These are phyloP conservation scores for Ilyonectria sp. DNA, from an alignment of 2,329 filamentous ascomycete genomes.

Conservation along the genomic window DNA sequence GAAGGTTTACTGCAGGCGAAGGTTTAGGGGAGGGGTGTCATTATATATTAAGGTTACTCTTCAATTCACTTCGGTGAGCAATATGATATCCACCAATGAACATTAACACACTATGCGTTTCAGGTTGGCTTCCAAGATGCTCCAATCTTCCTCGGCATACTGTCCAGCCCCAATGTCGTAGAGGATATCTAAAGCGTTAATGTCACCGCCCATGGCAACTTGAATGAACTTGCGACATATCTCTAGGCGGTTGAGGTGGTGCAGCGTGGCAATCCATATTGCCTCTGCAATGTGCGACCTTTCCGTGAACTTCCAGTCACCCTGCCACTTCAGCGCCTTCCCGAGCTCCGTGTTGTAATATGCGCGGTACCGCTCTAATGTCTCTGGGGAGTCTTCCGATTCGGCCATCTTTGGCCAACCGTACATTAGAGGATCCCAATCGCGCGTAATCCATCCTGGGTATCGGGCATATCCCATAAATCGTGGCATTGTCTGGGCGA, in stretches of 20 bases:
- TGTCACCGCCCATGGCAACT: conserved; percentile 9
- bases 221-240: conserved; percentile 28
- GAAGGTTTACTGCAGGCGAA: no score
- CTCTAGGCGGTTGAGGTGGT: conserved; percentile 16
- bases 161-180: conserved; percentile 21
- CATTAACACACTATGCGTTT: conserved; percentile 20
- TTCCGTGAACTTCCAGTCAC: conserved; percentile 23
- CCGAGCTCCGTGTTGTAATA: conserved; percentile 24
- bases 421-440: conserved; percentile 37
- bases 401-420: conserved; percentile 30
- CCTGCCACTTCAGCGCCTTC: conserved; percentile 16
- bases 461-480: conserved; percentile 7
- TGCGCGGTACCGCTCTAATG: conserved; percentile 4
- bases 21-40: no score
- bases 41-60: no score
- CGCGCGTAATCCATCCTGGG: conserved; percentile 33
- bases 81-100: neutral
- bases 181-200: conserved; percentile 16
- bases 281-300: conserved; percentile 28
- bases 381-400: conserved; percentile 30
- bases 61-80: no score
- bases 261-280: conserved; percentile 24
- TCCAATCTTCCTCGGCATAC: conserved; percentile 15
- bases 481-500: no score
- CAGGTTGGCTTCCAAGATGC: conserved; percentile 9